A percentile compares a stretch with the other conserved stretches of the same genome.
These are phyloP conservation scores for Coemansia sp. DNA, from an alignment of 192 early-diverging fungal genomes.

Conservation along the genomic window DNA sequence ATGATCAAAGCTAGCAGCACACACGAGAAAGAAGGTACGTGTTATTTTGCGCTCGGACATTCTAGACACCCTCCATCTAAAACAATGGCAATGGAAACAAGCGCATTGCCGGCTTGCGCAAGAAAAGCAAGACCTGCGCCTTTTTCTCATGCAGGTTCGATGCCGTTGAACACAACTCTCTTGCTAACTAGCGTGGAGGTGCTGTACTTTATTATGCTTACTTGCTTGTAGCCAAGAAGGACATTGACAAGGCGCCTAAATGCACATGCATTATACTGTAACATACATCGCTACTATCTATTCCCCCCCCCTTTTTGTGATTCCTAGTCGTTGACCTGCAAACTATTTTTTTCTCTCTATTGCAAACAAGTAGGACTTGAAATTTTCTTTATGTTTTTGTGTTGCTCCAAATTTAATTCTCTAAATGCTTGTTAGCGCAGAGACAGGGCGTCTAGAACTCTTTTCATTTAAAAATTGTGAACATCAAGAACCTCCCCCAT, in stretches of 20 bases:
- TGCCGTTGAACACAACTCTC: too few species aligned
- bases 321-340: neutral
- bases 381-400: constrained; percentile 1
- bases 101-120: constrained; percentile 3
- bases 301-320: neutral
- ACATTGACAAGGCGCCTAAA: constrained; percentile 37
- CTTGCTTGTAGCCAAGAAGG: constrained; percentile 39
- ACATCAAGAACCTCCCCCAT: neutral
- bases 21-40: constrained; percentile 27
- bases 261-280: constrained; percentile 49
- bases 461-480: neutral
- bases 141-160: neutral
- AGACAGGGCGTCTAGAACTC: neutral
- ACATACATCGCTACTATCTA: constrained; percentile 4
- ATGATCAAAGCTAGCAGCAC: constrained; percentile 20
- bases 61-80: neutral
- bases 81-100: neutral
- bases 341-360: neutral
- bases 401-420: neutral
- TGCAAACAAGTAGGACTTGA: neutral
- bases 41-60: neutral
- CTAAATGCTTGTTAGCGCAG: neutral
- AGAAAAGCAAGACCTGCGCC: neutral
- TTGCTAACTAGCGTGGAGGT: neutral
- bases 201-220: neutral